Evolutionary conservation across 345 rosid genomes (phyloP).

Genomic region (Ricinus communis): DNA sequence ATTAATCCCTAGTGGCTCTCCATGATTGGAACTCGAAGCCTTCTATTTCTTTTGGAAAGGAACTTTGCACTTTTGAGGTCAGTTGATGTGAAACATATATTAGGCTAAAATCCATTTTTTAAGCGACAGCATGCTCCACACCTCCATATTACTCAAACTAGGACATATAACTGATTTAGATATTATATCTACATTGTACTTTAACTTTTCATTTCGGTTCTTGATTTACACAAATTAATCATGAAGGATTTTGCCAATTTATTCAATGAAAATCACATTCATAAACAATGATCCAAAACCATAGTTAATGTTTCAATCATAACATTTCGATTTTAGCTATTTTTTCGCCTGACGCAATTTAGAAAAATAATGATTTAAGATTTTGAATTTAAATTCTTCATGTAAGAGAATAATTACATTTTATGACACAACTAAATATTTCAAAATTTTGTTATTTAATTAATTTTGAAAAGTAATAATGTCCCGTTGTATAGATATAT

Average conservation of each 20-base stretch:
- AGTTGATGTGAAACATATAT: neutral
- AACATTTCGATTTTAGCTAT: no score
- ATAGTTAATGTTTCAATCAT: neutral
- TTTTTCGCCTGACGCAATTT: no score
- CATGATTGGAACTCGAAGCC: neutral
- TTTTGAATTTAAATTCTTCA: no score
- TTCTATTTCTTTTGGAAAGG: neutral
- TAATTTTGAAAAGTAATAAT: no score
- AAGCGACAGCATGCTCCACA: slow-evolving; percentile 18
- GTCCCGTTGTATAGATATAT: no score
- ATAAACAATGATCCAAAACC: neutral
- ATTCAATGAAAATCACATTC: neutral
- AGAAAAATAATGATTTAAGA: no score
- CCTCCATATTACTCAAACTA: slow-evolving; percentile 2
- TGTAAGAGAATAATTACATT: no score
- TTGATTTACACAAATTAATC: neutral
- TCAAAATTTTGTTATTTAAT: no score
- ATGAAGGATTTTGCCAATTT: neutral
- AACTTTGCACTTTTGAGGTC: slow-evolving; percentile 6
- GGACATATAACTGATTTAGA: neutral
- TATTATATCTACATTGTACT: neutral
- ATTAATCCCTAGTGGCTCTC: neutral
- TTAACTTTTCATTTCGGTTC: neutral
- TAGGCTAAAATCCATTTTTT: slow-evolving; percentile 23
- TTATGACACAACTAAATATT: no score